These are phyloP conservation scores for Limtongia smithiae DNA, from an alignment of 805 yeast species.

Conservation along the genomic window DNA sequence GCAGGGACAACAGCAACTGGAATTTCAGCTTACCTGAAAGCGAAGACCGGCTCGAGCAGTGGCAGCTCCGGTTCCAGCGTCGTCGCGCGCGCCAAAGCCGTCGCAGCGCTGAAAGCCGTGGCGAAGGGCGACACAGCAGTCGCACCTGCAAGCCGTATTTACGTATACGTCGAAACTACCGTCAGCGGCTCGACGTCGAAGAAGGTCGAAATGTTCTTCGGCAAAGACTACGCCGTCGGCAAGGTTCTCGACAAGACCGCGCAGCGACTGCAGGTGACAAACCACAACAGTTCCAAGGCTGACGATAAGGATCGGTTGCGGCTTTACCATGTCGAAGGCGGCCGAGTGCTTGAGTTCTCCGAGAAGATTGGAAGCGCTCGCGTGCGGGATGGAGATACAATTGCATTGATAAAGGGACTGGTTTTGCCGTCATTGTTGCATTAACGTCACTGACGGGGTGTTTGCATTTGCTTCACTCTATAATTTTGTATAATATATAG, in stretches of 20 bases:
- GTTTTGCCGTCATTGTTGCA: slow-evolving; percentile 23
- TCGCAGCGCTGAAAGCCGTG: slow-evolving; percentile 43
- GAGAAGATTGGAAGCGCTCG: slow-evolving; percentile 41
- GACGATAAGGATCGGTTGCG: slow-evolving; percentile 45
- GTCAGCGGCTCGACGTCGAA: not conserved
- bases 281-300: slow-evolving; percentile 44
- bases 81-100: slow-evolving; percentile 36
- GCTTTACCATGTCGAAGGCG: slow-evolving; percentile 43
- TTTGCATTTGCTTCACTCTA: too few relatives aligned
- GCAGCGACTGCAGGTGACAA: slow-evolving; percentile 46
- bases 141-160: slow-evolving; percentile 45
- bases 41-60: slow-evolving; percentile 8
- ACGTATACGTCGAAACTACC: slow-evolving; percentile 43
- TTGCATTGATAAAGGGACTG: slow-evolving; percentile 54
- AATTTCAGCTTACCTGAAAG: slow-evolving; percentile 7
- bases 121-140: slow-evolving; percentile 55
- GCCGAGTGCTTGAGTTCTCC: slow-evolving; percentile 39
- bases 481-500: not conserved
- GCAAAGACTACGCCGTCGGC: slow-evolving; percentile 59
- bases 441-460: too few relatives aligned
- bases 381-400: slow-evolving; percentile 48
- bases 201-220: slow-evolving; percentile 44
- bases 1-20: not conserved
- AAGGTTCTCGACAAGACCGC: slow-evolving; percentile 54
- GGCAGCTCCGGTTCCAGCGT: slow-evolving; percentile 11